Evolutionary conservation across 345 rosid genomes (phyloP), one percentile per base, ranked within the genome.

Genomic region (Rhodomyrtus tomentosa): DNA sequence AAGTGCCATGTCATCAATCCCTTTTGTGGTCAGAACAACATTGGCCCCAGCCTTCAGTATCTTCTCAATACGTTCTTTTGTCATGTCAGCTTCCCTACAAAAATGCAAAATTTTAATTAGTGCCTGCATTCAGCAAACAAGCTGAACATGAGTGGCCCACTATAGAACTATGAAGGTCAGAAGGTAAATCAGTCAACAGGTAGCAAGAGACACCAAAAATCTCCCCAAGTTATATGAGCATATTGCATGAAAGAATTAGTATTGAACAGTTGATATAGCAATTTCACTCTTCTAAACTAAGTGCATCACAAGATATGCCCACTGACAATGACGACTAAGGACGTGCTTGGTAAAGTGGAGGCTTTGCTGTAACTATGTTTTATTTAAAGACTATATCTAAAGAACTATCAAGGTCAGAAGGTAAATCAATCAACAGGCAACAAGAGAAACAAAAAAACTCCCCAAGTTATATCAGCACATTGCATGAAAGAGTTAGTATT

Each of bases 1-100:
- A 79, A 98, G 95, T 84, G 99, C 98, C 99, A 98, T 98, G 92
- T 96, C 99, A 89, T 96, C 99, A 85, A 98, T 98, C 84, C 98
- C 99, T 88, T 98, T 98, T 10, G 99, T 98, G 53, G 99, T 98
- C 88, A 98, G 87, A 80, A 98, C 90, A 82, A 97, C 99, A 89
- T 97, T 95, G n/a, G 99, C 99, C 62, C 99, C 99, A 88, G 96
- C 98, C 89, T 94, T 95, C 83, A 97, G 88, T 84, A 97, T 94
- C 88, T 97, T 97, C 85, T 92, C 96, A 87, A 98, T 98, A 36
- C 99, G 95, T 85, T 98, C 99, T 84, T 96, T 98, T 1, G 99
- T 98, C 98, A 94, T 91, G 90, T 98, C 98, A 86, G 98, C 93
- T 89, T 98, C 99, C 86, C 99, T 98, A 93, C 72, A 25, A 85